phyloP scores from a whole-genome alignment of 176 grass and related monocot genomes.

The Ensete glaucum region DNA sequence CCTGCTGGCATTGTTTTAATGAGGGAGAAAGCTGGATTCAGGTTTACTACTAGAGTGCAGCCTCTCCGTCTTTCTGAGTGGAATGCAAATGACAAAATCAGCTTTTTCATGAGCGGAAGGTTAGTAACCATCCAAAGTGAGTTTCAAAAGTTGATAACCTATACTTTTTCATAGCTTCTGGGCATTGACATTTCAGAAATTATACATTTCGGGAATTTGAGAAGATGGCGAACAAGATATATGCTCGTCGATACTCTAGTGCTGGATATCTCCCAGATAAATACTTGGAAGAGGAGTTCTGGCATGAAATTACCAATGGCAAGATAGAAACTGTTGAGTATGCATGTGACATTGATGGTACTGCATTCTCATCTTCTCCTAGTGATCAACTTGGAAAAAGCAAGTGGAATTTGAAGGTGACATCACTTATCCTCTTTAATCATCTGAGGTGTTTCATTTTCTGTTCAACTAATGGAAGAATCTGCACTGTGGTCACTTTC shows the following conservation, averaged over 20 bases:
- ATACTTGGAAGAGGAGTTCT: conserved; percentile 90
- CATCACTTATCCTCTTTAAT: neutral
- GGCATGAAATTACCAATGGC: conserved; percentile 86
- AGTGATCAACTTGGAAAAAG: conserved; percentile 77
- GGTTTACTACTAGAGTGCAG: conserved; percentile 94
- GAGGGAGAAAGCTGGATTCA: conserved; percentile 83
- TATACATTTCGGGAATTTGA: conserved; percentile 93
- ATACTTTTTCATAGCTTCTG: neutral
- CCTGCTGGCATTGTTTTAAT: conserved; percentile 70
- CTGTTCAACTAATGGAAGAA: neutral
- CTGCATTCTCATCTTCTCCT: conserved; percentile 86
- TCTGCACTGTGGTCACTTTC: neutral
- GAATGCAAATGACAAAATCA: conserved; percentile 70
- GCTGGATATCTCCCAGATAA: conserved; percentile 58
- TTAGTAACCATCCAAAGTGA: conserved; percentile 10
- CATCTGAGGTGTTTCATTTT: neutral
- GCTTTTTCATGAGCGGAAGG: conserved; percentile 98
- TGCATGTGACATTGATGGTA: conserved; percentile 96
- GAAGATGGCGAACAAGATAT: conserved; percentile 91
- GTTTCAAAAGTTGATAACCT: neutral
- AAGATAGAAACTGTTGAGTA: conserved; percentile 94
- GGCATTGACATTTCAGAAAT: conserved; percentile 46
- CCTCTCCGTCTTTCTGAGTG: conserved; percentile 82
- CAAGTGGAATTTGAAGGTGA: conserved; percentile 96
- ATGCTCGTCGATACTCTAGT: conserved; percentile 76